Percentiles rank a stretch among this genome's conserved stretches.
Evolutionary conservation across 2,329 filamentous ascomycete genomes (phyloP).

Genomic region (Pseudocercospora vitis): DNA sequence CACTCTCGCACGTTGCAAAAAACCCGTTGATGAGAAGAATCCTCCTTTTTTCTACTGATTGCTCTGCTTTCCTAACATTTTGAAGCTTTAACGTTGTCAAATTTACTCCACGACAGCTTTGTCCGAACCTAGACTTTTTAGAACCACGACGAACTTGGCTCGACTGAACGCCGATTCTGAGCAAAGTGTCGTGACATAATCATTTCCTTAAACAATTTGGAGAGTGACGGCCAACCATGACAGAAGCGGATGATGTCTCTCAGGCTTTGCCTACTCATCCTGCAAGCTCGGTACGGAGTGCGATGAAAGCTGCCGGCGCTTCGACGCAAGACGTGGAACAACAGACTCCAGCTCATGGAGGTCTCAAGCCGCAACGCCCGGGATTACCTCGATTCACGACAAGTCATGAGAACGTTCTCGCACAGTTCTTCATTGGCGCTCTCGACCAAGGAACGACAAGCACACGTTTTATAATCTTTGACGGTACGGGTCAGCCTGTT

Average conservation of each 20-base stretch:
- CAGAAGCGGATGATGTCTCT: constrained; percentile 6
- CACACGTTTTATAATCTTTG: constrained; percentile 86
- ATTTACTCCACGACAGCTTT: no score
- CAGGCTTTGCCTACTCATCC: constrained; percentile 12
- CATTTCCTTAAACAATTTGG: no score
- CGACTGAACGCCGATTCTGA: no score
- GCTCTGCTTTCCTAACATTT: background rate
- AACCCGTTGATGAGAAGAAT: constrained; percentile 1
- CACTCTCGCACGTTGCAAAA: constrained; percentile 1
- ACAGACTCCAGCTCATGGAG: constrained; percentile 3
- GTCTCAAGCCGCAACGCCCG: constrained; percentile 23
- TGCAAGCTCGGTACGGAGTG: background rate
- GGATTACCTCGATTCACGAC: constrained; percentile 37
- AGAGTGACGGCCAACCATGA: constrained; percentile 8
- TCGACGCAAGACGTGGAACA: constrained; percentile 16
- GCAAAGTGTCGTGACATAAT: no score
- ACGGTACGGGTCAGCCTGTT: constrained; percentile 72
- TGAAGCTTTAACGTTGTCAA: background rate
- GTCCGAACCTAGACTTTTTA: no score
- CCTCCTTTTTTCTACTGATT: background rate
- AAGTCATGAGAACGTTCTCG: constrained; percentile 37
- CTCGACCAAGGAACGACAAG: constrained; percentile 92
- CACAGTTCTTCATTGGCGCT: constrained; percentile 70
- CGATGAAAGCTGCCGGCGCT: constrained; percentile 19
- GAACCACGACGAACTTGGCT: no score